Base-by-base conservation (phyloP, 192 early-diverging fungal species). In the Gryganskiella cystojenkinii region DNA sequence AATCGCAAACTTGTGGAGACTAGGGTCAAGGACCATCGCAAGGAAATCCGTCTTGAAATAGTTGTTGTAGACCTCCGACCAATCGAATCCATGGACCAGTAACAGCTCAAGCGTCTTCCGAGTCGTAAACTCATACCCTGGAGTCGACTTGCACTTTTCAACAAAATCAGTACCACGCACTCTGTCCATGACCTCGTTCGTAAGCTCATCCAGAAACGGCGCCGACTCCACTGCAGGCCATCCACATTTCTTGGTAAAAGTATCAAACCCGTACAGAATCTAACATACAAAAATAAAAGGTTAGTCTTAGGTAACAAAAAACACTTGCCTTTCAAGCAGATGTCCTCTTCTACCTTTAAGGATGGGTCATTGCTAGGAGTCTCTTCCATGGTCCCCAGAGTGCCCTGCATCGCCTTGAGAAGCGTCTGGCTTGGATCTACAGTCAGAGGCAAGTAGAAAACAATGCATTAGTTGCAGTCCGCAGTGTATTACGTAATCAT, bases 101-200 rank as follows among this genome's bases (percentile, higher is more conserved):
- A 78, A 34, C 20, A 78, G 46, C 35, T 78, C 74, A 8, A 78
- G 61, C 3, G 66, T 65, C 50, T 69, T 78, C n/a, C 55, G 54
- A 15, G 59, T 19, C 5, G 61, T 34, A 20, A 78, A 78, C 14
- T 56, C 34, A 6, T 43, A 44, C 1, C 67, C 67, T 1, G 44
- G 59, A 19, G n/a, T 44, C 8, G 35, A 40, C 2, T 43, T 25
- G 22, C 61, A 58, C 7, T 49, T 40, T 8, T 64, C 49, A 10
- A 31, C 9, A 57, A 69, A 78, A 1, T 51, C 43, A n/a, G 66
- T 37, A 8, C 25, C 53, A 1, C 22, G 50, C 3, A 78, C 50
- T 9, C 20, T 22, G 1, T n/a, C 53, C 66, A 78, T 64, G 20
- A 69, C 46, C 17, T 56, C 55, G 24, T 67, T 42, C 3, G 51